A percentile compares a stretch with the other conserved stretches of the same genome.
Evolutionary conservation across 352 stramenopile genomes (phyloP).

Genomic region (Phytophthora tubulina): DNA sequence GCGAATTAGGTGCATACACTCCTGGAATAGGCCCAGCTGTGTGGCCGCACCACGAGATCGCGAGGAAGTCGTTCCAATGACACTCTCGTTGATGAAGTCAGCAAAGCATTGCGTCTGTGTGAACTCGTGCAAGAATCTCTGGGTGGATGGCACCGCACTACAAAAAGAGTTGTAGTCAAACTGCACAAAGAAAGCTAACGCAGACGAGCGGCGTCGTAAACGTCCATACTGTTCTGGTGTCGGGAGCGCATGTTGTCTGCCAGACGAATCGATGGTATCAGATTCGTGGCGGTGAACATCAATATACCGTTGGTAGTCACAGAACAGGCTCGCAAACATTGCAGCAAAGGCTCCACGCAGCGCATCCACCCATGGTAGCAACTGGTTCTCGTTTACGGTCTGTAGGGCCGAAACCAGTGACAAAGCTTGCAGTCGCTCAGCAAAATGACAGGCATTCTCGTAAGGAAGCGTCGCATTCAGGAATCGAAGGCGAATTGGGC

Average conservation of each 20-base stretch:
- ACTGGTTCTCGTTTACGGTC: slow-evolving; percentile 51
- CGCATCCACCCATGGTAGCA: slow-evolving; percentile 68
- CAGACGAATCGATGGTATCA: background rate
- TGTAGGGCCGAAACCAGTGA: slow-evolving; percentile 64
- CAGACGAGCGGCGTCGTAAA: slow-evolving; percentile 52
- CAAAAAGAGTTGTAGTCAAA: slow-evolving; percentile 65
- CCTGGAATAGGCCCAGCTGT: slow-evolving; percentile 67
- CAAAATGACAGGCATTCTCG: slow-evolving; percentile 68
- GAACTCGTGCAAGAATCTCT: slow-evolving; percentile 60
- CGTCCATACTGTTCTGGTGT: slow-evolving; percentile 42
- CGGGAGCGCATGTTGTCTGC: slow-evolving; percentile 23
- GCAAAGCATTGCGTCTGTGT: slow-evolving; percentile 71
- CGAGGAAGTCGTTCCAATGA: slow-evolving; percentile 44
- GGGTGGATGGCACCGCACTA: slow-evolving; percentile 29
- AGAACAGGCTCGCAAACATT: slow-evolving; percentile 75
- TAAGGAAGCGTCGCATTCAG: slow-evolving; percentile 59
- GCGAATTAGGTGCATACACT: slow-evolving; percentile 66
- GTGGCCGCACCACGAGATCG: slow-evolving; percentile 33
- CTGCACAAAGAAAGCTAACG: slow-evolving; percentile 57
- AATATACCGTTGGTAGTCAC: slow-evolving; percentile 63
- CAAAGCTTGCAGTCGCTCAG: slow-evolving; percentile 61
- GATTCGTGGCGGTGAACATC: slow-evolving; percentile 45
- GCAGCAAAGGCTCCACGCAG: slow-evolving; percentile 67
- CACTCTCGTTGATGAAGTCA: slow-evolving; percentile 71
- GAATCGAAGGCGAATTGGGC: slow-evolving; percentile 74